A percentile compares a stretch with the other conserved stretches of the same genome.
Evolutionary conservation across 1,139 yeast species (phyloP).

Genomic region (Taiozyma sp.): DNA sequence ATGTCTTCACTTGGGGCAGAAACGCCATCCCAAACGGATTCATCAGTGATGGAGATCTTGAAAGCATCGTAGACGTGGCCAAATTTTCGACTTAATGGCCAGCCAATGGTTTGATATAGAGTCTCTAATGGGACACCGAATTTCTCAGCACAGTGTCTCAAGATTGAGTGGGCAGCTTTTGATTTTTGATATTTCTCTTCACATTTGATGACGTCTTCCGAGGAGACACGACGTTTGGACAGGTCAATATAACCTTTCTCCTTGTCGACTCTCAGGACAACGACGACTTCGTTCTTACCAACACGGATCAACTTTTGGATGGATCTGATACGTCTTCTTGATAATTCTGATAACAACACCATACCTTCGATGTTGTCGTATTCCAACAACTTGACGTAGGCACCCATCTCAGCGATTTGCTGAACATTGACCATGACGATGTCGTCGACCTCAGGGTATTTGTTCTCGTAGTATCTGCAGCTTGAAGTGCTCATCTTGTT

Average conservation of each 20-base stretch:
- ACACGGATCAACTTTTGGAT: constrained; percentile 97
- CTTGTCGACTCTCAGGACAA: constrained; percentile 97
- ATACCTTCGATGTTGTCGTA: constrained; percentile 98
- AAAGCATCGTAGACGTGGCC: constrained; percentile 99
- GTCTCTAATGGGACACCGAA: constrained; percentile 83
- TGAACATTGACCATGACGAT: constrained; percentile 98
- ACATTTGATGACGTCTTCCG: constrained; percentile 96
- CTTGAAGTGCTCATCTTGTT: constrained; percentile 74
- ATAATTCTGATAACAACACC: constrained; percentile 92
- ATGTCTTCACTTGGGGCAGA: constrained; percentile 58
- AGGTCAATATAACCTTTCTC: constrained; percentile 98
- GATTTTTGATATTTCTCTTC: constrained; percentile 97
- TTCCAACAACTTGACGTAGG: constrained; percentile 91
- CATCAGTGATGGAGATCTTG: constrained; percentile 92
- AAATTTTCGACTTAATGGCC: constrained; percentile 95
- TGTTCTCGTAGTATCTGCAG: constrained; percentile 97
- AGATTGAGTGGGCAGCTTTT: constrained; percentile 94
- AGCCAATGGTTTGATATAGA: constrained; percentile 84
- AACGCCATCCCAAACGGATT: constrained; percentile 78
- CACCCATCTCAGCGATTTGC: constrained; percentile 98
- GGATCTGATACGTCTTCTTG: constrained; percentile 98
- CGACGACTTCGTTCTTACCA: constrained; percentile 98
- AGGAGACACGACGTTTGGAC: constrained; percentile 96
- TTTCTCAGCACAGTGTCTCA: constrained; percentile 98
- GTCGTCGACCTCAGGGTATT: constrained; percentile 98